These are phyloP conservation scores for Wallacemonas rigidus DNA, from an alignment of 208 protist species.

Conservation along the genomic window DNA sequence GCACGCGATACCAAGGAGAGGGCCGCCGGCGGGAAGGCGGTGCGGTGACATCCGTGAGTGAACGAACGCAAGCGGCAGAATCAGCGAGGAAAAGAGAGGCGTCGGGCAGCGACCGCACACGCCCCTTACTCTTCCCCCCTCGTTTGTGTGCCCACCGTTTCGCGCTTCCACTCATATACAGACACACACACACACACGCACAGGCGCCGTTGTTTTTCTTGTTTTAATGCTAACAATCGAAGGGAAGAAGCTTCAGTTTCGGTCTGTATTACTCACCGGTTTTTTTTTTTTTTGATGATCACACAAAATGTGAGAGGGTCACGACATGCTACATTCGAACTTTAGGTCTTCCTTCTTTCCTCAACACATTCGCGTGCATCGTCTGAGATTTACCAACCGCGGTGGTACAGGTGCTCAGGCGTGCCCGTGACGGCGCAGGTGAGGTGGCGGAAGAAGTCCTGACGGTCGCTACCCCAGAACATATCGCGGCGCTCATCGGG, in stretches of 20 bases:
- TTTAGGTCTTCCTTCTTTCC: no score
- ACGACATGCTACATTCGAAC: neutral
- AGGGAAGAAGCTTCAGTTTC: neutral
- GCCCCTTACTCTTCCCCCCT: no score
- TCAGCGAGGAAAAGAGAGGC: no score
- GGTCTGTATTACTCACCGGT: neutral
- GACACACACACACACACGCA: no score
- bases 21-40: no score
- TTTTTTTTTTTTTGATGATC: slow-evolving; percentile 20
- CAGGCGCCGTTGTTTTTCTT: no score
- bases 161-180: no score
- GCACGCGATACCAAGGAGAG: no score
- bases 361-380: neutral
- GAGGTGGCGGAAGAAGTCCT: slow-evolving; percentile 87
- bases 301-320: neutral
- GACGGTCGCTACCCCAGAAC: slow-evolving; percentile 88
- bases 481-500: slow-evolving; percentile 79
- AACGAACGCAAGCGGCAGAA: no score
- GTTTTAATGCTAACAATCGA: neutral
- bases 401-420: slow-evolving; percentile 90
- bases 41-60: no score
- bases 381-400: slow-evolving; percentile 62
- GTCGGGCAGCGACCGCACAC: no score
- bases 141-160: no score
- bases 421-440: slow-evolving; percentile 69